A percentile compares a stretch with the other conserved stretches of the same genome.
phyloP scores from a whole-genome alignment of 139 green algal genomes.

The Chlamydomonas eustigma region DNA sequence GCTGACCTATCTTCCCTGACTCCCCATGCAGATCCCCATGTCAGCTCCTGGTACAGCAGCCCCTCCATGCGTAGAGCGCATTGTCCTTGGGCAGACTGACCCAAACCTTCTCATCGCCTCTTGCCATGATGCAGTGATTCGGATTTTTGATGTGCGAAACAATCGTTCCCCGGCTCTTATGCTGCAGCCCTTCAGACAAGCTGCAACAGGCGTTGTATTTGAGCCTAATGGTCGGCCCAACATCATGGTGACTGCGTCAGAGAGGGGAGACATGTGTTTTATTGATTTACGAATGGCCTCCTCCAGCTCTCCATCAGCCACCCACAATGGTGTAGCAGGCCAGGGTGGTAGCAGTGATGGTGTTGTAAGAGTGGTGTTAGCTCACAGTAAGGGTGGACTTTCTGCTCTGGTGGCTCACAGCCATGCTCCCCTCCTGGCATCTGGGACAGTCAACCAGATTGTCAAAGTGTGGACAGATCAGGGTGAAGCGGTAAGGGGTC shows the following conservation, averaged over 20 bases:
- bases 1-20: not conserved
- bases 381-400: slow-evolving; percentile 68
- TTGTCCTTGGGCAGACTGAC: slow-evolving; percentile 23
- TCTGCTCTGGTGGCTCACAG: slow-evolving; percentile 69
- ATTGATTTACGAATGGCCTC: slow-evolving; percentile 65
- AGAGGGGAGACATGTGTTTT: slow-evolving; percentile 69
- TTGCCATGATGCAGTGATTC: slow-evolving; percentile 49
- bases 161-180: slow-evolving; percentile 27
- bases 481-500: slow-evolving; percentile 50
- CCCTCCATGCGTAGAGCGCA: slow-evolving; percentile 15
- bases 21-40: slow-evolving; percentile 20
- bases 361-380: slow-evolving; percentile 57
- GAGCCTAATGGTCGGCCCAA: slow-evolving; percentile 23
- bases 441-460: slow-evolving; percentile 54
- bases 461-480: slow-evolving; percentile 70
- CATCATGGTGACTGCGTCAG: slow-evolving; percentile 28
- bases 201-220: slow-evolving; percentile 5
- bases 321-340: not conserved
- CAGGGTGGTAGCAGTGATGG: slow-evolving; percentile 7
- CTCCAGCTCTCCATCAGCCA: not conserved
- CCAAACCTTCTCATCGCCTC: slow-evolving; percentile 48
- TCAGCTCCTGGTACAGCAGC: not conserved
- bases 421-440: slow-evolving; percentile 78
- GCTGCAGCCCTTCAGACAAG: slow-evolving; percentile 32
- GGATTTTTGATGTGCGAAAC: slow-evolving; percentile 69